These are phyloP conservation scores for Saksenaea vasiformis DNA, from an alignment of 371 early-diverging fungal genomes.

Conservation along the genomic window DNA sequence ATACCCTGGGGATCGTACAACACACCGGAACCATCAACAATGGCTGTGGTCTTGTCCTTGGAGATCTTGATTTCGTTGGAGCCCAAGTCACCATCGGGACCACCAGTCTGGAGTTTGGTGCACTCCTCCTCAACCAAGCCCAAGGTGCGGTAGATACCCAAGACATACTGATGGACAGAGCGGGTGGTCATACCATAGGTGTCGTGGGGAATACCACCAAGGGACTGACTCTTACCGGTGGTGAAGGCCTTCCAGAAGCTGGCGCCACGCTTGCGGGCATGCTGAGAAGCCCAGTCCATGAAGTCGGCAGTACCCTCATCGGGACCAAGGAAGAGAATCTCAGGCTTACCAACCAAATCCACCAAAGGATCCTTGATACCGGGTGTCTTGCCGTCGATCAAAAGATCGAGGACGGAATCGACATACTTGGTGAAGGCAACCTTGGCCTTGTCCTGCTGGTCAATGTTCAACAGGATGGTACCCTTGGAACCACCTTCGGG, in stretches of 20 bases:
- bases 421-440: conserved; percentile 99
- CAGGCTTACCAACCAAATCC: conserved; percentile 86
- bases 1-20: conserved; percentile 92
- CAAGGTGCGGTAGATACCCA: conserved; percentile 93
- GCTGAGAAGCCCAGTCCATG: conserved; percentile 99
- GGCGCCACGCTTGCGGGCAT: conserved; percentile 89
- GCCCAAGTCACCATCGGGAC: conserved; percentile 98
- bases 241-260: conserved; percentile 99
- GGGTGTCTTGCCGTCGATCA: conserved; percentile 90
- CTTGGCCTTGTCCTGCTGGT: conserved; percentile 91
- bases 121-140: conserved; percentile 76
- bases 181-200: conserved; percentile 98
- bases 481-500: conserved; percentile 99
- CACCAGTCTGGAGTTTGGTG: conserved; percentile 96
- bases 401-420: conserved; percentile 90
- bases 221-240: conserved; percentile 93
- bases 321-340: conserved; percentile 98
- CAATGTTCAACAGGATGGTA: conserved; percentile 91
- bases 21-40: conserved; percentile 97
- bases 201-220: conserved; percentile 99
- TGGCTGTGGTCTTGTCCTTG: conserved; percentile 90
- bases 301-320: conserved; percentile 98
- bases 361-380: conserved; percentile 97
- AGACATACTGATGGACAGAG: conserved; percentile 97
- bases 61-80: conserved; percentile 98